Evolutionary conservation across 2,329 filamentous ascomycete species (phyloP), one percentile per base, ranked within the genome.

Genomic region (Colletotrichum tropicale): DNA sequence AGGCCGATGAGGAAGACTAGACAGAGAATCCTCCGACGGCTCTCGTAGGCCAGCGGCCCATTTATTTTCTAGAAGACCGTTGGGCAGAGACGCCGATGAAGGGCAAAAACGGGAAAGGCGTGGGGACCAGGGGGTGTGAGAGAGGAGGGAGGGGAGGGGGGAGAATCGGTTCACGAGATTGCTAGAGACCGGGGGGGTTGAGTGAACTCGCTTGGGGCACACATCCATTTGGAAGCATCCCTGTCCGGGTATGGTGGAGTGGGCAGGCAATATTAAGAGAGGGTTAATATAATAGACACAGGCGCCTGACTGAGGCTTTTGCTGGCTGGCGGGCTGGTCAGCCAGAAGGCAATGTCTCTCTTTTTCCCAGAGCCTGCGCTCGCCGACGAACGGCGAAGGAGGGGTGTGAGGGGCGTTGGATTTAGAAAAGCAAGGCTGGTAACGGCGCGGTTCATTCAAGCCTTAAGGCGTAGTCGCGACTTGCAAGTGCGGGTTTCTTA

Each of bases 131-230:
- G 75, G 76, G 73, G 75, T 68, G 66, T 78, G 68, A 62, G 78
- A 77, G 30, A 78, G 78, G 9, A 73, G 74, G 71, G 71, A 61
- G 78, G 75, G 70, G 65, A 43, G 28, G 24, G 43, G n/a, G 83
- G 82, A 85, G 85, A 85, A 82, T 85, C 83, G 84, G 86, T 87
- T 87, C 85, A 85, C 82, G 84, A 88, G 84, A 88, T 87, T 87
- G 83, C 84, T 80, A 81, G 80, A 79, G 83, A 85, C 84, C 82
- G 80, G 80, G 79, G 79, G 71, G 12, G 24, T 48, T 66, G 66
- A 70, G 74, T 48, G 66, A 76, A 70, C 83, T 86, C 85, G 84
- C 84, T 85, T 86, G 81, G 71, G 67, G 58, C 74, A 76, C 61
- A 58, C 62, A 67, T 68, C 64, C 70, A 77, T 26, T 76, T 67